Base-by-base conservation (phyloP, 2,329 filamentous ascomycete species). In the Biscogniauxia sp. region DNA sequence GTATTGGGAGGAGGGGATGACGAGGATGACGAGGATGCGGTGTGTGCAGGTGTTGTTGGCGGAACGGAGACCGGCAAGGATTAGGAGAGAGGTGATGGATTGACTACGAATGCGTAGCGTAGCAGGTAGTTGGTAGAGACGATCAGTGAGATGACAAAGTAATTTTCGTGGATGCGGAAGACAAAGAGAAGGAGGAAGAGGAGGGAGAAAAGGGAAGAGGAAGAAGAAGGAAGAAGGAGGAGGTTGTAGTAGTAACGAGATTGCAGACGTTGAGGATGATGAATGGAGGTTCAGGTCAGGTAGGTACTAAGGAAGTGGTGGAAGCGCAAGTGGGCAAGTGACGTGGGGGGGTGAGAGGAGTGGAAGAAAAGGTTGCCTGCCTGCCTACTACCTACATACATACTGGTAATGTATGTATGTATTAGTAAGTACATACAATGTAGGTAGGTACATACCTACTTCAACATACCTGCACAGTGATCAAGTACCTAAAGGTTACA, bases 171-270 rank as follows among this genome's bases (percentile, higher is more conserved):
- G 32, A 61, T 37, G 51, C 50, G 62, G 66, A 63, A 54, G 63
- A 60, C 55, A 55, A 59, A 59, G 62, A 55, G 56, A 62, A 59
- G 62, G 57, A 62, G 60, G 61, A 64, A 61, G 57, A 53, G 53
- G 41, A 50, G 19, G 53, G 19, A 51, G 55, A 56, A 56, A 63
- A 59, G 57, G 54, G 60, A 59, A 53, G 61, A 52, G 61, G 64
- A 57, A 59, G 26, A 13, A 41, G 50, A 45, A 8, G n/a, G 52
- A 41, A 53, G 54, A 53, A 54, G 32, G 37, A 23, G 20, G 58
- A 25, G 15, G n/a, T 45, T 45, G 20, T 28, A 17, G 55, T 57
- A 15, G 45, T 15, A 53, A 23, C 41, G n/a, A 23, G 41, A 41
- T 32, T 32, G 25, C 28, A 20, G 55, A 41, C 55, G 58, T 54